These are phyloP conservation scores for Botrytis cinerea DNA, from an alignment of 2,329 filamentous ascomycete species.

Conservation along the genomic window DNA sequence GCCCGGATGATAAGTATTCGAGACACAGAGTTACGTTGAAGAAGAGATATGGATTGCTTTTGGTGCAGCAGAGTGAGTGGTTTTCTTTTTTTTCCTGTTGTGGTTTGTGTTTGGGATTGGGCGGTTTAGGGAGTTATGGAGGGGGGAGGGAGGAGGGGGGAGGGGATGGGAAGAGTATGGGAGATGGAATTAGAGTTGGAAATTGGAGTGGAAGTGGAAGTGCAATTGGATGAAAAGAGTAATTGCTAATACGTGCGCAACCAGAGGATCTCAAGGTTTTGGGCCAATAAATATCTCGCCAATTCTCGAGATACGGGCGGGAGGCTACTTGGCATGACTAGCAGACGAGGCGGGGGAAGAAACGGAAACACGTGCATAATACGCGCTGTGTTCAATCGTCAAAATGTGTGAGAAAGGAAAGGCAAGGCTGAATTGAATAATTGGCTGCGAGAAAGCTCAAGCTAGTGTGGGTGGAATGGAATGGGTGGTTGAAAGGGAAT, in stretches of 20 bases:
- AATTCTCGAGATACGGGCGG: background rate
- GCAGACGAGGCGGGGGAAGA: background rate
- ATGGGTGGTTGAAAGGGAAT: constrained; percentile 12
- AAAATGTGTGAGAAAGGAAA: background rate
- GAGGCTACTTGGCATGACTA: background rate
- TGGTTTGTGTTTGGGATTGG: background rate
- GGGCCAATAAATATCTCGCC: constrained; percentile 42
- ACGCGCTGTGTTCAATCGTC: background rate
- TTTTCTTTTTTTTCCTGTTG: background rate
- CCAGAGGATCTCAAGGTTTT: constrained; percentile 48
- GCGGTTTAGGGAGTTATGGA: background rate
- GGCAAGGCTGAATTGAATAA: background rate
- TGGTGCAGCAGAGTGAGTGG: constrained; percentile 72
- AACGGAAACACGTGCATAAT: background rate
- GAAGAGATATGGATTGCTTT: constrained; percentile 84
- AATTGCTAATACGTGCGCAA: constrained; percentile 27
- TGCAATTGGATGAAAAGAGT: background rate
- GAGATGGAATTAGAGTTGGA: background rate
- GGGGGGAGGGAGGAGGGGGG: background rate
- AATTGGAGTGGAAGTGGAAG: background rate
- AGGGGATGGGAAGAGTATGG: background rate
- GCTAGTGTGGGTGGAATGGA: background rate
- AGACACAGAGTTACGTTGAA: constrained; percentile 93
- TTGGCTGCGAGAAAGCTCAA: background rate
- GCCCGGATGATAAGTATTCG: constrained; percentile 98